Evolutionary conservation across 148 eudicot species (phyloP).

Genomic region (Pharnaceum exiguum): DNA sequence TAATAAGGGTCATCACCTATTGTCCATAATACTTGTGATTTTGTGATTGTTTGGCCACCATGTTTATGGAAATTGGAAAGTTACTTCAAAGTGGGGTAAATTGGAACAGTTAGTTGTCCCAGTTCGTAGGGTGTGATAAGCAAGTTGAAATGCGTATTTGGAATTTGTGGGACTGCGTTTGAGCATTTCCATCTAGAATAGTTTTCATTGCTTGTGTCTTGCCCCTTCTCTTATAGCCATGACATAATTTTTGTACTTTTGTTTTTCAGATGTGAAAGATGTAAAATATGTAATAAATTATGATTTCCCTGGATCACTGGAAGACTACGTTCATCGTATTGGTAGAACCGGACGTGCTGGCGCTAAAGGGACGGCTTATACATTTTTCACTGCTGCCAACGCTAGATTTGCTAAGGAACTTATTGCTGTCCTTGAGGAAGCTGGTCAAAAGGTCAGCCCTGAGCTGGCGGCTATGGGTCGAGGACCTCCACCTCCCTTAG

Average conservation of each 20-base stretch:
- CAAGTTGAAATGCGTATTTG: no score
- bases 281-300: constrained; percentile 91
- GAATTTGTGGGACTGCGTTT: no score
- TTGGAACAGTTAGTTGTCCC: no score
- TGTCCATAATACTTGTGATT: no score
- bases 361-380: constrained; percentile 93
- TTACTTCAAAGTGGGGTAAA: no score
- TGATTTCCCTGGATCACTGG: constrained; percentile 94
- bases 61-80: no score
- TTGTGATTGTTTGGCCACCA: no score
- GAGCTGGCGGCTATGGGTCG: constrained; percentile 94
- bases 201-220: background rate
- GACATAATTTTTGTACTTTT: background rate
- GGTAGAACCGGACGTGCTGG: constrained; percentile 99
- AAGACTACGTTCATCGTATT: constrained; percentile 97
- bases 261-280: constrained; percentile 83
- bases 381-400: constrained; percentile 96
- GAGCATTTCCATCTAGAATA: background rate
- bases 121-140: no score
- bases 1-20: no score
- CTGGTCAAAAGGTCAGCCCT: constrained; percentile 86
- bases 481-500: constrained; percentile 89
- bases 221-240: background rate
- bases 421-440: constrained; percentile 83
- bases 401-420: constrained; percentile 97